Conservation (phyloP, 495 filamentous ascomycete genomes). For the Daldinia decipiens region DNA sequence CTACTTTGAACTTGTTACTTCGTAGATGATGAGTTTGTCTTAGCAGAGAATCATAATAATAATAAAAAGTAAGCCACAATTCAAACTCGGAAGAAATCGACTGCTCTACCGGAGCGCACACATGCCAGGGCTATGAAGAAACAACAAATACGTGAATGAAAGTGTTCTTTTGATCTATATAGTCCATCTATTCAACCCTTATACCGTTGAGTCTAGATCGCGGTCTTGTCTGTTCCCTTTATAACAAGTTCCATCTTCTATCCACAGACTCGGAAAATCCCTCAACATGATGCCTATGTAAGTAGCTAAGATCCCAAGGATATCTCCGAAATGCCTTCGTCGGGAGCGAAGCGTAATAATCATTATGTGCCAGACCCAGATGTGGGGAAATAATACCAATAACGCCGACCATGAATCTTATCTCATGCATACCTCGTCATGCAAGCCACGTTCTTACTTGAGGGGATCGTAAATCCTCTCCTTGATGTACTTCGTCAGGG, state of each 20-base stretch:
- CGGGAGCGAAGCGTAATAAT: slow-evolving; percentile 7
- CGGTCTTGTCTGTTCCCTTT: background rate
- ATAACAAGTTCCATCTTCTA: slow-evolving; percentile 8
- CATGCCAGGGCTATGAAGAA: background rate
- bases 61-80: too few relatives aligned
- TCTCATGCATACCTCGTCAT: slow-evolving; percentile 32
- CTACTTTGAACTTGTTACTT: too few relatives aligned
- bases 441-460: slow-evolving; percentile 36
- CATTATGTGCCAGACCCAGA: slow-evolving; percentile 28
- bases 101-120: too few relatives aligned
- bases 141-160: slow-evolving; percentile 13
- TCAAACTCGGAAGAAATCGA: too few relatives aligned
- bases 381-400: slow-evolving; percentile 10
- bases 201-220: slow-evolving; percentile 17
- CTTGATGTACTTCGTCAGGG: slow-evolving; percentile 82
- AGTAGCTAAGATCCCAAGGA: slow-evolving; percentile 25
- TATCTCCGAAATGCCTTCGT: slow-evolving; percentile 28
- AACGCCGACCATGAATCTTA: slow-evolving; percentile 41
- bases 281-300: slow-evolving; percentile 12
- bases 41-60: too few relatives aligned
- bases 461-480: slow-evolving; percentile 81
- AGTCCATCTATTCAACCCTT: slow-evolving; percentile 31
- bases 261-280: slow-evolving; percentile 20
- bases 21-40: too few relatives aligned
- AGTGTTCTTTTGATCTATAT: slow-evolving; percentile 37